A percentile compares a stretch with the other conserved stretches of the same genome.
phyloP scores from a whole-genome alignment of 768 basidiomycete genomes.

The Auriscalpium microsporum region DNA sequence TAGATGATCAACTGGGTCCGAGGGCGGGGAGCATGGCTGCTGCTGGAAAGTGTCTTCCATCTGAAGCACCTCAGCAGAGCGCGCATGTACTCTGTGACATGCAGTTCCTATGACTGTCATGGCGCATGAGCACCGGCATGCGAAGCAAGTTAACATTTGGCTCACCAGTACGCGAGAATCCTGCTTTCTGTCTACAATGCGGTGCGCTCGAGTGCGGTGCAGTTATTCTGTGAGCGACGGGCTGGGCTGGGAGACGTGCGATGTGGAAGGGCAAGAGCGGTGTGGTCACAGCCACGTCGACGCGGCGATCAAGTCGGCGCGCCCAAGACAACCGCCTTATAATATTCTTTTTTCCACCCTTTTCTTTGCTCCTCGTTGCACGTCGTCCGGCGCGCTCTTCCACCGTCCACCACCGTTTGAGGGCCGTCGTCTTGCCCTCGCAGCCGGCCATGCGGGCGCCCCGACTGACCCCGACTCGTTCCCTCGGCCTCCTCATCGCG shows the following conservation, averaged over 20 bases:
- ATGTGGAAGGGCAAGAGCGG: not conserved
- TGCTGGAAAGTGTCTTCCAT: not conserved
- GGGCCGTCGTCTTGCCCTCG: not conserved
- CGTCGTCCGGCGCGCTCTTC: not conserved
- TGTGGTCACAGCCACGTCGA: not conserved
- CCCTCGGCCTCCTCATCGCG: slow-evolving; percentile 22
- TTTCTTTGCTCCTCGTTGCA: not conserved
- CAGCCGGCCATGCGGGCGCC: slow-evolving; percentile 16
- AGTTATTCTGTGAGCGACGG: no score
- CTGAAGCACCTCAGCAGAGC: not conserved
- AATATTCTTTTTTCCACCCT: not conserved
- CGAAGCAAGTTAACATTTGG: no score
- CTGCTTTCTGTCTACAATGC: no score
- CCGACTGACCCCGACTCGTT: slow-evolving; percentile 12
- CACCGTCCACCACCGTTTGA: not conserved
- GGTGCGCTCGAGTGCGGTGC: no score
- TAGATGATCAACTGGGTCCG: not conserved
- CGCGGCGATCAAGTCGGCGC: not conserved
- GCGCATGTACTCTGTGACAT: not conserved
- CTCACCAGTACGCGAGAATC: no score
- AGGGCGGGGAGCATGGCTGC: not conserved
- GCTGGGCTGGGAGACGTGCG: no score
- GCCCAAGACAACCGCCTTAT: not conserved
- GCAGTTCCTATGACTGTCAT: no score
- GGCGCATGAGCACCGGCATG: no score